Base-by-base conservation (phyloP, 192 early-diverging fungal species). In the Coemansia sp. region DNA sequence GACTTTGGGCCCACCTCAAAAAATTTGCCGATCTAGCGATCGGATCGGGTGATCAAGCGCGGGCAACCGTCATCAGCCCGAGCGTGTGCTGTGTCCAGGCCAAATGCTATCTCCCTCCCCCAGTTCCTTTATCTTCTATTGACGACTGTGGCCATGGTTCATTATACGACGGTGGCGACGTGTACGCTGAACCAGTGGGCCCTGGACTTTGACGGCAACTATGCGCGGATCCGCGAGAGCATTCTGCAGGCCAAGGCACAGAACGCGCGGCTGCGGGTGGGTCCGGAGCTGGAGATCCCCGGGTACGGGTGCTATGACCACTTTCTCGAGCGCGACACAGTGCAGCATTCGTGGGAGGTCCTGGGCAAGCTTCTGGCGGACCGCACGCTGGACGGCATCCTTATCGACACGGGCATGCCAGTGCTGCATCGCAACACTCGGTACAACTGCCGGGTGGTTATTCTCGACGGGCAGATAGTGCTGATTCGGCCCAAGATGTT, bases 251-350 rank as follows among this genome's bases (percentile, higher is more conserved):
- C 93, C 7, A 96, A 93, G 52, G 81, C 76, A 25, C 56, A 54
- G 9, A 90, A 90, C 5, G 91, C 96, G 0, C 75, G 67, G 19
- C 77, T 92, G 26, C 82, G 96, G 21, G 82, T 96, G 35, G 96
- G 96, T 1, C 92, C 94, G 3, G 94, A 98, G 71, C 81, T 99
- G 7, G 96, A 99, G 68, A 88, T 99, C 60, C 84, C 88, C 4
- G 96, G 96, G 19, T 99, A 99, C 62, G 94, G 94, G 10, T 99
- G 96, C 79, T 85, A 90, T 45, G 96, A 99, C 67, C 96, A 99
- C 47, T 98, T 98, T 63, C 69, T 93, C 25, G 96, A 99, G 80
- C 78, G 80, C 39, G 96, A 99, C 70, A 99, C 96, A 0, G 84
- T 84, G 63, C 58, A 84, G 12, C 96, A 99, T 64, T 89, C 93